A percentile compares a stretch with the other conserved stretches of the same genome.
These are phyloP conservation scores for Cordyceps militaris DNA, from an alignment of 2,329 filamentous ascomycete genomes.

Conservation along the genomic window DNA sequence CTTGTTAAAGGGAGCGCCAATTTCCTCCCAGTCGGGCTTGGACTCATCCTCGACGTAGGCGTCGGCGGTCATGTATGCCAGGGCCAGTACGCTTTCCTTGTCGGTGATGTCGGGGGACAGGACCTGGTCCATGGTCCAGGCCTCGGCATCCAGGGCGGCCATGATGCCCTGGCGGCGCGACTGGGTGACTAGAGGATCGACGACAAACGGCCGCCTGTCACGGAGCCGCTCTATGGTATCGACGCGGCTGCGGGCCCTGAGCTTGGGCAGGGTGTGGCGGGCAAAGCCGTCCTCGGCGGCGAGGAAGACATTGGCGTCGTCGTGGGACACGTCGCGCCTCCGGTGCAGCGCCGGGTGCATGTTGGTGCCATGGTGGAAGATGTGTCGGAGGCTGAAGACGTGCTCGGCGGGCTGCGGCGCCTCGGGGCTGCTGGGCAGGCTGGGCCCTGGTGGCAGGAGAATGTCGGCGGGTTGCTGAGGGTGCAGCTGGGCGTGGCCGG, in stretches of 20 bases:
- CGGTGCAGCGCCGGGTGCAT: slow-evolving; percentile 70
- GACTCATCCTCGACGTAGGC: slow-evolving; percentile 73
- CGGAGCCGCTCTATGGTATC: slow-evolving; percentile 72
- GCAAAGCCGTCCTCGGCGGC: slow-evolving; percentile 51
- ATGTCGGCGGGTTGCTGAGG: slow-evolving; percentile 30
- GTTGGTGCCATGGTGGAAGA: slow-evolving; percentile 86
- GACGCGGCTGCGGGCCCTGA: slow-evolving; percentile 57
- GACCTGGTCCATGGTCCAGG: slow-evolving; percentile 78
- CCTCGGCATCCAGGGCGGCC: slow-evolving; percentile 56
- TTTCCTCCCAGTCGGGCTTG: slow-evolving; percentile 74
- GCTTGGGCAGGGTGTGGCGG: slow-evolving; percentile 41
- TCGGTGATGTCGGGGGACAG: slow-evolving; percentile 75
- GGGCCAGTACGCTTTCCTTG: slow-evolving; percentile 72
- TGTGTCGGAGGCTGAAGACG: slow-evolving; percentile 69
- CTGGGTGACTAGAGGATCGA: slow-evolving; percentile 71
- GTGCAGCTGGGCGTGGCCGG: slow-evolving; percentile 14
- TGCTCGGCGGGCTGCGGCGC: slow-evolving; percentile 46
- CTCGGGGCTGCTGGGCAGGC: slow-evolving; percentile 36
- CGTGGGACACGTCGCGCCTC: slow-evolving; percentile 60
- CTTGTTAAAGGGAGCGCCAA: slow-evolving; percentile 73
- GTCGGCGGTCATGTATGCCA: slow-evolving; percentile 84
- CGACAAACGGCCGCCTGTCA: slow-evolving; percentile 66
- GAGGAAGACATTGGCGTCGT: slow-evolving; percentile 50
- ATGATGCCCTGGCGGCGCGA: slow-evolving; percentile 63
- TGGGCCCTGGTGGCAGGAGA: slow-evolving; percentile 33